Base-by-base conservation (phyloP, 495 filamentous ascomycete species). In the Penicillium desertorum region DNA sequence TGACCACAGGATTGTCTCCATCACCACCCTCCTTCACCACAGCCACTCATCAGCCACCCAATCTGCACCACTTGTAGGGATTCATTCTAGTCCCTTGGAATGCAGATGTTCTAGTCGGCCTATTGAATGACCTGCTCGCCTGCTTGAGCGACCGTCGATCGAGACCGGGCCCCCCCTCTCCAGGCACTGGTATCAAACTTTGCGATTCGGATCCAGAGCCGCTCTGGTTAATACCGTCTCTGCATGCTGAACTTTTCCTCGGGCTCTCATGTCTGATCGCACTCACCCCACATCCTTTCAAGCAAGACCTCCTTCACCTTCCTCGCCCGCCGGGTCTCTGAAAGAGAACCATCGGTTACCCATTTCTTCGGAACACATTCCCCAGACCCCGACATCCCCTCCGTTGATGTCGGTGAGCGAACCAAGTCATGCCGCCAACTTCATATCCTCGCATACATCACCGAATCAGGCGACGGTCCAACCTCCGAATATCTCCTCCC, bases 341-440 rank as follows among this genome's bases (percentile, higher is more conserved):
- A 79, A 79, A 67, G 75, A 72, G 65, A 74, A 56, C 56, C 61
- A 36, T 43, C 61, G 60, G 54, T 63, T 66, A n/a, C 61, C 52
- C 39, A 53, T 64, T 37, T 65, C 64, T 17, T 70, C 69, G 68
- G 71, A 76, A 57, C 69, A 71, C 41, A 70, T 69, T 39, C 77
- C 75, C 44, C 76, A 75, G 64, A 73, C 76, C 37, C 76, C 75
- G 64, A 72, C 69, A 70, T 78, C 77, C 27, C 76, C 77, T 76
- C 72, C 75, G 76, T 79, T 78, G 75, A 79, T 79, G 77, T 78
- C 76, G 72, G 75, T 79, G 67, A 74, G 72, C 67, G 71, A 77
- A 69, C 69, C 68, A 62, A 77, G 69, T 60, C 70, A 79, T 79
- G 77, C 71, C 72, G 70, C 71, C 67, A 70, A 71, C 64, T 67